Percentiles rank a stretch among this genome's conserved stretches.
Evolutionary conservation across 208 protist species (phyloP).

Genomic region (Trypanosoma melophagium): DNA sequence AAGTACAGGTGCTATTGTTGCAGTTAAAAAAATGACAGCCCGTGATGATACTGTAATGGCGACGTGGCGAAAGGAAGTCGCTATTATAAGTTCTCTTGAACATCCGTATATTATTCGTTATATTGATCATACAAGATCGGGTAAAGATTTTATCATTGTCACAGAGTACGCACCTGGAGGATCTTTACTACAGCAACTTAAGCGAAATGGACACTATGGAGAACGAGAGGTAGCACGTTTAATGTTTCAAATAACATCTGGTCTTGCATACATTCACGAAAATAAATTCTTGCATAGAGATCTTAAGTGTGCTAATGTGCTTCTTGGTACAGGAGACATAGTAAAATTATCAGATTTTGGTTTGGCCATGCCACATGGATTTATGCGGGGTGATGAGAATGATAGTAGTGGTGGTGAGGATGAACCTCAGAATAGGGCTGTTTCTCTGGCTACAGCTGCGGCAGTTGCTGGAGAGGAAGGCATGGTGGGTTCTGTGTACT

Average conservation of each 20-base stretch:
- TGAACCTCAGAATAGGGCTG: conserved; percentile 9
- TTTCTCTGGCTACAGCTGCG: conserved; percentile 3
- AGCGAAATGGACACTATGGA: conserved; percentile 23
- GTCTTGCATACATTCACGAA: conserved; percentile 65
- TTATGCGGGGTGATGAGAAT: not conserved
- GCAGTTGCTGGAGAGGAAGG: conserved; percentile 19
- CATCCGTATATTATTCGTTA: conserved; percentile 70
- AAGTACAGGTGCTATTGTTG: conserved; percentile 47
- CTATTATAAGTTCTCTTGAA: conserved; percentile 55
- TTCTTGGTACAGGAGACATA: conserved; percentile 48
- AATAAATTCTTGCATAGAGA: conserved; percentile 81
- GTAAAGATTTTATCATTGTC: conserved; percentile 62
- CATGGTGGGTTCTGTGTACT: conserved; percentile 84
- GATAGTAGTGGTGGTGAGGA: conserved; percentile 10
- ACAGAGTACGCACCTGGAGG: conserved; percentile 72
- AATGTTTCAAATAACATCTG: conserved; percentile 61
- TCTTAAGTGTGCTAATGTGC: conserved; percentile 87
- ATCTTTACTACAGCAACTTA: conserved; percentile 53
- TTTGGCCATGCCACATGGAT: conserved; percentile 37
- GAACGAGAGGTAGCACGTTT: conserved; percentile 40
- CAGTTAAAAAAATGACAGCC: conserved; percentile 68
- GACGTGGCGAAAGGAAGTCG: conserved; percentile 70
- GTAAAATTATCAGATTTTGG: conserved; percentile 92
- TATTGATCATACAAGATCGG: conserved; percentile 75
- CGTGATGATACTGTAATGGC: conserved; percentile 43